Evolutionary conservation across 345 rosid genomes (phyloP).

Genomic region (Populus euphratica): DNA sequence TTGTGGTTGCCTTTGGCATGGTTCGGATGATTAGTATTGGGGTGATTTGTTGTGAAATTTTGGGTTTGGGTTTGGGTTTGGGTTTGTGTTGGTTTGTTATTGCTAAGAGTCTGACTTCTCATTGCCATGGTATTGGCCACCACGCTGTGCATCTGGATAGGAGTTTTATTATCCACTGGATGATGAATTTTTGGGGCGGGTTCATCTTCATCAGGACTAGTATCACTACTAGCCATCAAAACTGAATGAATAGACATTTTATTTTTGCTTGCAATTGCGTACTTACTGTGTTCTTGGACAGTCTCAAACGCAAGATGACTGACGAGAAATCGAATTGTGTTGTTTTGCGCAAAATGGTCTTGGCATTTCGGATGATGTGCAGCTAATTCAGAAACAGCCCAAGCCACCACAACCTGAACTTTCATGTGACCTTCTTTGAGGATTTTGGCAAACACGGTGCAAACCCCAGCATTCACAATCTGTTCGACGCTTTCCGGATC

Average conservation of each 20-base stretch:
- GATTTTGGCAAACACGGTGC: slow-evolving; percentile 67
- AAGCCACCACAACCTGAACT: slow-evolving; percentile 26
- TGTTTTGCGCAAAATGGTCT: slow-evolving; percentile 32
- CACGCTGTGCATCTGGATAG: slow-evolving; percentile 20
- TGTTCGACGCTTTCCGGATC: slow-evolving; percentile 78
- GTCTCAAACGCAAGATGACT: slow-evolving; percentile 88
- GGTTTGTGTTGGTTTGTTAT: background rate
- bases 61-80: background rate
- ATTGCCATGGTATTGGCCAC: slow-evolving; percentile 14
- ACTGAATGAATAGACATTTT: slow-evolving; percentile 27
- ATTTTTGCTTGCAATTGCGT: slow-evolving; percentile 26
- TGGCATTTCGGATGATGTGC: slow-evolving; percentile 31
- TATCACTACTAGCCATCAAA: slow-evolving; percentile 19
- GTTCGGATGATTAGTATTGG: background rate
- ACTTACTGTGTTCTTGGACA: slow-evolving; percentile 56
- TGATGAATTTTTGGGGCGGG: slow-evolving; percentile 3
- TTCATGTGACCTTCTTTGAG: slow-evolving; percentile 75
- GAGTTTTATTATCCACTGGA: slow-evolving; percentile 10
- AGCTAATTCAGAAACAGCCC: slow-evolving; percentile 33
- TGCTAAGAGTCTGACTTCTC: background rate
- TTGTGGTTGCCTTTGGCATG: background rate
- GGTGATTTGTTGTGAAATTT: background rate
- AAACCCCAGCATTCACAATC: slow-evolving; percentile 67
- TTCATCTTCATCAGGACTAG: slow-evolving; percentile 14
- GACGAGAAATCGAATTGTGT: slow-evolving; percentile 61